Evolutionary conservation across 2,329 filamentous ascomycete species (phyloP).

Genomic region (Sporothrix protearum): DNA sequence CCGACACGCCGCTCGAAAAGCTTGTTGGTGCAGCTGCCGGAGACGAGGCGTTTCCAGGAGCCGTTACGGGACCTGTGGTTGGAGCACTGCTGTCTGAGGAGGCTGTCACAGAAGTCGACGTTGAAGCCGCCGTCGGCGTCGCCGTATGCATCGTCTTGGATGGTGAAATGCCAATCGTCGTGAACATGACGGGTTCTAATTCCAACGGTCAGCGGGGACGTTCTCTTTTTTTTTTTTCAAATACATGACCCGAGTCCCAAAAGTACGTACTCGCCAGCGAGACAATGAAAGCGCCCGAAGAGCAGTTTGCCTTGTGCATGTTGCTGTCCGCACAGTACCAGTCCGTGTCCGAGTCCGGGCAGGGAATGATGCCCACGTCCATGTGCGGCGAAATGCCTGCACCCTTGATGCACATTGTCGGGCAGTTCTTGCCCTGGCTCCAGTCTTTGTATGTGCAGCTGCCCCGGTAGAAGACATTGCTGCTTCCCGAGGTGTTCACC

Average conservation of each 20-base stretch:
- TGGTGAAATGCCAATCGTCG: constrained; percentile 20
- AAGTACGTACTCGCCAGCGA: constrained; percentile 16
- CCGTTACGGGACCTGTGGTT: background rate
- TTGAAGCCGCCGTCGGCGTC: background rate
- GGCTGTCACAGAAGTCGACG: background rate
- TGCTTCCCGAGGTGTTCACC: background rate
- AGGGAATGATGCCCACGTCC: constrained; percentile 15
- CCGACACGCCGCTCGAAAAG: background rate
- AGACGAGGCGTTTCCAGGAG: background rate
- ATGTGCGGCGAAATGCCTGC: background rate
- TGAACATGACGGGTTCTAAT: background rate
- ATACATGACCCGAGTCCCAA: too few relatives aligned
- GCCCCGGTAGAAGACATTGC: constrained; percentile 23
- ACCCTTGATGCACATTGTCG: constrained; percentile 19
- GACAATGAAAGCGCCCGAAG: constrained; percentile 19
- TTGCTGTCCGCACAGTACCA: constrained; percentile 26
- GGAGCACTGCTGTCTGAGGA: background rate
- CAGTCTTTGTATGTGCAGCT: constrained; percentile 22
- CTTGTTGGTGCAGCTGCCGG: background rate
- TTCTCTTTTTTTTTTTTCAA: too few relatives aligned
- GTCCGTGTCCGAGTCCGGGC: constrained; percentile 10
- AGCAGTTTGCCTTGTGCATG: constrained; percentile 22
- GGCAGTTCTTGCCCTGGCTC: constrained; percentile 20
- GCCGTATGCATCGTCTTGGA: background rate
- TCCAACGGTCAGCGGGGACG: background rate